phyloP scores from a whole-genome alignment of 768 basidiomycete genomes.

The Piloderma croceum region DNA sequence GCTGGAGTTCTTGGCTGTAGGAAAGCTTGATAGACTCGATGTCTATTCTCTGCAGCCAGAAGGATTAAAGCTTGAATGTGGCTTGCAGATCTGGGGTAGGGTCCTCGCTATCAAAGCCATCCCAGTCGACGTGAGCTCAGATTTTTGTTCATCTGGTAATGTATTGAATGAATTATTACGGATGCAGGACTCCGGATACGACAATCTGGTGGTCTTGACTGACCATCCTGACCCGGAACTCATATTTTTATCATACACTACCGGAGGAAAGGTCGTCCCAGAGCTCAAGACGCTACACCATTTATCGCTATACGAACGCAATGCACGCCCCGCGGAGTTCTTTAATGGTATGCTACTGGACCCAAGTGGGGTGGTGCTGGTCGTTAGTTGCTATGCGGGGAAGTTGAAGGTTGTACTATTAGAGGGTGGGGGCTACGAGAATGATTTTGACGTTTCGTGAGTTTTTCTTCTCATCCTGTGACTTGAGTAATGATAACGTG shows the following conservation, averaged over 20 bases:
- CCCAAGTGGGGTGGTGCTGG: constrained; percentile 51
- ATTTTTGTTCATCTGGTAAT: constrained; percentile 1
- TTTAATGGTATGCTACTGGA: constrained; percentile 66
- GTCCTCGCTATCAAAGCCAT: constrained; percentile 51
- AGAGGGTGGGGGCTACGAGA: constrained; percentile 46
- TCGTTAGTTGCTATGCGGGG: constrained; percentile 63
- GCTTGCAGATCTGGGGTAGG: constrained; percentile 65
- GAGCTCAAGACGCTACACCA: constrained; percentile 40
- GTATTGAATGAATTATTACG: constrained; percentile 8
- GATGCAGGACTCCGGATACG: constrained; percentile 31
- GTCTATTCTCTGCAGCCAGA: constrained; percentile 59
- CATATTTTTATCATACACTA: constrained; percentile 43
- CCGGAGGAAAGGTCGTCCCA: constrained; percentile 20
- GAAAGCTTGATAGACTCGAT: constrained; percentile 61
- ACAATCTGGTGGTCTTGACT: constrained; percentile 59
- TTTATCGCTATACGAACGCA: constrained; percentile 51
- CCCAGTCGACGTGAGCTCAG: constrained; percentile 44
- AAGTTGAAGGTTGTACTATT: constrained; percentile 62
- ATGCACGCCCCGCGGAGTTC: constrained; percentile 62
- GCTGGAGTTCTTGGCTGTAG: constrained; percentile 62
- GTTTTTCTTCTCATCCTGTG: constrained; percentile 21
- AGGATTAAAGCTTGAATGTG: constrained; percentile 56
- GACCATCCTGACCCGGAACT: constrained; percentile 76
- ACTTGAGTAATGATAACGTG: constrained; percentile 6
- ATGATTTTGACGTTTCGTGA: constrained; percentile 61